Evolutionary conservation across 331 rosid species (phyloP).

Genomic region (Stylosanthes scabra): DNA sequence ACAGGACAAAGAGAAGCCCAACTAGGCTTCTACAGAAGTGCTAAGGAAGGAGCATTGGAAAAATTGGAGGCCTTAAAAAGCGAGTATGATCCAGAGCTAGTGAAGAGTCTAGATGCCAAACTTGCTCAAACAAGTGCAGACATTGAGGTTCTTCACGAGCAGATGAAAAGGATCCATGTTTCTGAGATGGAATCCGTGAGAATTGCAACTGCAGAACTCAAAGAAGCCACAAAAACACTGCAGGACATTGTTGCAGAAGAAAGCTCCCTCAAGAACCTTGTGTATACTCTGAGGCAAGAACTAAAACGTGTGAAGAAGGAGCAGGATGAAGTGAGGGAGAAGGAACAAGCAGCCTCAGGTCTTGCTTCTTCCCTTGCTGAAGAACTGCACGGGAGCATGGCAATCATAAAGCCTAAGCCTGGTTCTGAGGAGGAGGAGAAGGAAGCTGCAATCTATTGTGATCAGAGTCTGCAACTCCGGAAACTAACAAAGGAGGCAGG

Average conservation of each 20-base stretch:
- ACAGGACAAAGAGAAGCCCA: conserved; percentile 45
- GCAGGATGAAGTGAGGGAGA: conserved; percentile 45
- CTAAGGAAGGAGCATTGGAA: conserved; percentile 57
- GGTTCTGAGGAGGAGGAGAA: conserved; percentile 36
- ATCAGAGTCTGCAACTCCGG: conserved; percentile 40
- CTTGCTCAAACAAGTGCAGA: conserved; percentile 61
- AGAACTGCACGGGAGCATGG: conserved; percentile 40
- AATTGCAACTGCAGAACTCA: conserved; percentile 58
- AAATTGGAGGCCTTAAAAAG: conserved; percentile 54
- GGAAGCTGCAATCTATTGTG: conserved; percentile 29
- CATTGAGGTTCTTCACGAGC: conserved; percentile 62
- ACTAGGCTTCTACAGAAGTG: conserved; percentile 37
- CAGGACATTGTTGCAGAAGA: conserved; percentile 65
- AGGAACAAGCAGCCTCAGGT: conserved; percentile 44
- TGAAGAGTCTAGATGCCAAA: conserved; percentile 48
- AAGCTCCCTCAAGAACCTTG: conserved; percentile 55
- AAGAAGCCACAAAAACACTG: conserved; percentile 64
- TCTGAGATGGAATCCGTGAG: conserved; percentile 66
- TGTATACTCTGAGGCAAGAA: conserved; percentile 58
- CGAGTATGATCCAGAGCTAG: conserved; percentile 56
- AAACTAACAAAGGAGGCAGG: conserved; percentile 50
- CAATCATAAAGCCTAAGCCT: conserved; percentile 18
- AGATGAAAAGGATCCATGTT: conserved; percentile 67
- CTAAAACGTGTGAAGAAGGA: conserved; percentile 59
- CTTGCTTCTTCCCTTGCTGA: conserved; percentile 38